Base-by-base conservation (phyloP, 108 stramenopile species). In the Chaetoceros muelleri region DNA sequence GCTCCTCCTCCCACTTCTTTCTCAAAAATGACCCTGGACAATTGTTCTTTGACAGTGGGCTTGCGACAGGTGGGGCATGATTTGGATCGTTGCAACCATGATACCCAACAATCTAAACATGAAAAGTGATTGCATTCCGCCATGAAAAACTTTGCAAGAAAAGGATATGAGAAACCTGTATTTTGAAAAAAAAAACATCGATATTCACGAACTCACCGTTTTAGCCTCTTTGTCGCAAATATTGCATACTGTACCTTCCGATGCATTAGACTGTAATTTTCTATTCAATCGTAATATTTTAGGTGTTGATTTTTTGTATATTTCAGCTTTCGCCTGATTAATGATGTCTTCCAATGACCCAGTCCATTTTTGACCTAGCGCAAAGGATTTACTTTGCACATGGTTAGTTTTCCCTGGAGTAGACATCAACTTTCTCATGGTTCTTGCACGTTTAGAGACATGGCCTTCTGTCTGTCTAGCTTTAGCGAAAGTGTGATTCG, bases 1-100 rank as follows among this genome's bases (percentile, higher is more conserved):
- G 55, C 58, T 16, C 62, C 62, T 3, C 52, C 48, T 23, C 54
- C 65, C 19, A 40, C 28, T 30, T 55, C 51, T 23, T 55, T 71
- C 54, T 70, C 63, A 56, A 79, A 83, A 1, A 79, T 65, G 48
- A 71, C 62, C 49, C 63, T 67, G 0, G 68, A 69, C 7, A 83
- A 54, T 30, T 56, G 40, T 48, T 71, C 61, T 59, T 71, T 66
- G 31, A 46, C 46, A 20, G 66, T 64, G 2, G 64, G 49, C 20
- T 58, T 46, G 47, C 85, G 58, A 50, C 90, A 91, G 24, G 28
- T 47, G 3, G 84, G 80, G 55, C 90, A 91, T 13, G 79, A 78
- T 22, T 49, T 44, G 20, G 61, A 62, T 23, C 72, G 67, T 5
- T 64, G 48, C n/a, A 91, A 67, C 90, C 90, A 91, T 19, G 60